Evolutionary conservation across 495 filamentous ascomycete genomes (phyloP).

Genomic region (Aspergillus cavernicola): DNA sequence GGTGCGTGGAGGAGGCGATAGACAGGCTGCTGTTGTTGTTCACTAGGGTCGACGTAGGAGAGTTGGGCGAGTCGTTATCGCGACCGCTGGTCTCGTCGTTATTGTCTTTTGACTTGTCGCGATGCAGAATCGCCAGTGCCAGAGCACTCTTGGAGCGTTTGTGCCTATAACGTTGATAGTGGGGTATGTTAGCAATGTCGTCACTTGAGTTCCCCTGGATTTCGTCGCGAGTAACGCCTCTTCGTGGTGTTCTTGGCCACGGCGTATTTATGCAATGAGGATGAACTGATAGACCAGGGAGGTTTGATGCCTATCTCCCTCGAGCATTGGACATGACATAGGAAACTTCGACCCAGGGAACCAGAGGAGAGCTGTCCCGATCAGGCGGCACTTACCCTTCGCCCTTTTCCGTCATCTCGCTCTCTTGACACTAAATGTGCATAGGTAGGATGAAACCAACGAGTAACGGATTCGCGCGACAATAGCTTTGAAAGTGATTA

Average conservation of each 20-base stretch:
- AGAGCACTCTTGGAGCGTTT: conserved; percentile 53
- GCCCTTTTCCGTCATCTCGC: conserved; percentile 28
- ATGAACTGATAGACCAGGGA: background rate
- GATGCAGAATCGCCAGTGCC: conserved; percentile 49
- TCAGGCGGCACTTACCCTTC: conserved; percentile 23
- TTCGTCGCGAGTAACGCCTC: background rate
- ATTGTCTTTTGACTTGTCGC: conserved; percentile 45
- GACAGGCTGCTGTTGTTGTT: conserved; percentile 23
- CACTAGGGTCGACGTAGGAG: conserved; percentile 26
- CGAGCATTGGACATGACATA: background rate
- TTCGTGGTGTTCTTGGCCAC: background rate
- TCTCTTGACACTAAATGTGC: conserved; percentile 4
- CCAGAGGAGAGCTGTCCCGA: background rate
- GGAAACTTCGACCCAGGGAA: conserved; percentile 11
- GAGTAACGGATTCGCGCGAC: background rate
- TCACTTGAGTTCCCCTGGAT: conserved; percentile 1
- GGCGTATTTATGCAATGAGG: background rate
- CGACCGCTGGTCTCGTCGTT: conserved; percentile 25
- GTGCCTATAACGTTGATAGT: conserved; percentile 35
- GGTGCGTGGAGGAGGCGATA: conserved; percentile 23
- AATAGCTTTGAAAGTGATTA: background rate
- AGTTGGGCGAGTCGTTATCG: conserved; percentile 29
- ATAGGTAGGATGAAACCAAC: background rate
- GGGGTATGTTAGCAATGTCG: conserved; percentile 26
- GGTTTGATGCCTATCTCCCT: background rate